Percentiles rank a stretch among this genome's conserved stretches.
Evolutionary conservation across 148 eudicot genomes (phyloP).

Genomic region (Arctostaphylos glauca): DNA sequence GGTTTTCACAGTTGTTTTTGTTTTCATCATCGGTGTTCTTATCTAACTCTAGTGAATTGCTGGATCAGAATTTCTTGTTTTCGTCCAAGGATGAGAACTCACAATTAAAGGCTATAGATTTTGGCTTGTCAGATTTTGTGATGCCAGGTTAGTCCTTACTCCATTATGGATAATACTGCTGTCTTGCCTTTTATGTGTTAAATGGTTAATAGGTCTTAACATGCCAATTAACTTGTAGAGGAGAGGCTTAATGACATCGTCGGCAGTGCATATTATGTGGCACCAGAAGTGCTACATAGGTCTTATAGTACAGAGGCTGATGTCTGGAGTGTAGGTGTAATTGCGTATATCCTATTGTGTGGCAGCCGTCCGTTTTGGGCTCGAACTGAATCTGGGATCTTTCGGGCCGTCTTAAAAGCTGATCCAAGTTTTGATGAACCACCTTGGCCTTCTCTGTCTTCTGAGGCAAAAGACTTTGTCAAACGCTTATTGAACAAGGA

Average conservation of each 20-base stretch:
- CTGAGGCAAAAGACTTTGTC: constrained; percentile 87
- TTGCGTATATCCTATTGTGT: constrained; percentile 84
- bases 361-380: constrained; percentile 99
- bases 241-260: constrained; percentile 92
- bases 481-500: constrained; percentile 85
- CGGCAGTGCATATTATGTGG: constrained; percentile 98
- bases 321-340: constrained; percentile 96
- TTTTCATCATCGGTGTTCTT: not conserved
- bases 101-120: constrained; percentile 85
- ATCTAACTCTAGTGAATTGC: constrained; percentile 27
- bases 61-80: constrained; percentile 82
- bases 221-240: constrained; percentile 42
- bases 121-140: constrained; percentile 97
- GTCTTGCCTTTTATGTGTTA: not conserved
- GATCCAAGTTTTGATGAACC: constrained; percentile 89
- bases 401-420: constrained; percentile 82
- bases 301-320: constrained; percentile 92
- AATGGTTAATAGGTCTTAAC: not conserved
- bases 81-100: constrained; percentile 80
- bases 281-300: constrained; percentile 97
- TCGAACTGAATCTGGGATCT: constrained; percentile 94
- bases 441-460: constrained; percentile 86
- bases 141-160: constrained; percentile 71
- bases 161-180: not conserved
- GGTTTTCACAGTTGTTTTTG: not conserved